Base-by-base conservation (phyloP, 192 early-diverging fungal species). In the Podila clonocystis region DNA sequence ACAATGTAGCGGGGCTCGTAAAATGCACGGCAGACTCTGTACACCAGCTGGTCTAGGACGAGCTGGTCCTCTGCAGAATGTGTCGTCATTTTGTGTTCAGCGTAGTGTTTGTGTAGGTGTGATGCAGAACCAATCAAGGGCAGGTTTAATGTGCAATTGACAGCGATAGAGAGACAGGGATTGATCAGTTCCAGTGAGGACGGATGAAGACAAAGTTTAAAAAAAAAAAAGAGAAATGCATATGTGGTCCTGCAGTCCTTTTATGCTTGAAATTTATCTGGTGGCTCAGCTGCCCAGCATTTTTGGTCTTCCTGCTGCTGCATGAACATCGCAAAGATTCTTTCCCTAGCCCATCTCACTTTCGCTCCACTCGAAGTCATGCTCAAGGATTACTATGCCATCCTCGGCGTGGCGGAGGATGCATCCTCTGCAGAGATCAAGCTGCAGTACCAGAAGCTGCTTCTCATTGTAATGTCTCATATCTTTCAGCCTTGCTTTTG, bases 11-110 rank as follows among this genome's bases (percentile, higher is more conserved):
- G 84, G 28, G 90, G 89, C 72, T 93, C 88, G 82, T 95, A 96
- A 77, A 96, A 98, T 8, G 93, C 93, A 49, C 96, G 88, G n/a
- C 89, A 87, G n/a, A 95, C 93, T 64, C 90, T 84, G 52, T 88
- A 86, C 38, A 95, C 91, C 38, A 95, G 86, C 34, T 84, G 74
- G 58, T 87, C 87, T 15, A 93, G 86, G 15, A 90, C 82, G 33
- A 85, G 63, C 48, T 73, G 75, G 67, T 75, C 73, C 33, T 74
- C 70, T 19, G 75, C 74, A 30, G 82, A 78, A 57, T 66, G 71
- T 22, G 74, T 52, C 12, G 73, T 48, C 72, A 75, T 75, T 65
- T 31, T 36, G 31, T 5, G 29, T 59, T 20, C 33, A 26, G 20
- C 22, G 20, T 20, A 26, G 15, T 17, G 31, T n/a, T n/a, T 26